Evolutionary conservation across 2,329 filamentous ascomycete genomes (phyloP).

Genomic region (Meredithiella fracta): DNA sequence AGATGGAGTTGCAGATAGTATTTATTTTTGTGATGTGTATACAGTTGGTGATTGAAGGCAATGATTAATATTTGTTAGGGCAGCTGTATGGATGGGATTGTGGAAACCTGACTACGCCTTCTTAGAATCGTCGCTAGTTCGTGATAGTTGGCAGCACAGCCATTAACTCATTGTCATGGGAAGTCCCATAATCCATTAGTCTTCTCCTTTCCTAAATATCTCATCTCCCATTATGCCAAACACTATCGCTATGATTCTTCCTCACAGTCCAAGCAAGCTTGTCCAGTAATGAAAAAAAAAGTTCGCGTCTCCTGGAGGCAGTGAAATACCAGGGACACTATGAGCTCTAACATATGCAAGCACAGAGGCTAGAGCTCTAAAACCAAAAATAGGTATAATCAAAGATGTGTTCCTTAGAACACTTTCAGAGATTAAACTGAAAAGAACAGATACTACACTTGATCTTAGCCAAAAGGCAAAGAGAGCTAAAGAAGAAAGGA

Average conservation of each 20-base stretch:
- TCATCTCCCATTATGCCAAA: too few species aligned
- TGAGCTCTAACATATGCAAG: conserved; percentile 14
- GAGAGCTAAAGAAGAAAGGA: conserved; percentile 16
- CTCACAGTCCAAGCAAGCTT: conserved; percentile 23
- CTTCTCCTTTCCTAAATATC: too few species aligned
- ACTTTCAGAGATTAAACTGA: conserved; percentile 94
- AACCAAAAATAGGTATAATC: conserved; percentile 63
- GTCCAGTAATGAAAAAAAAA: conserved; percentile 25
- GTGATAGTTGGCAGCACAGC: too few species aligned
- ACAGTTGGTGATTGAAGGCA: too few species aligned
- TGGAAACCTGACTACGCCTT: too few species aligned
- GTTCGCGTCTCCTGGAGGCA: conserved; percentile 29
- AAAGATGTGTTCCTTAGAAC: conserved; percentile 53
- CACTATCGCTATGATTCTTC: not conserved
- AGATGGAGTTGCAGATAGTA: too few species aligned
- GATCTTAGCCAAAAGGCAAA: conserved; percentile 57
- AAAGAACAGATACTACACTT: conserved; percentile 97
- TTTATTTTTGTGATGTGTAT: too few species aligned
- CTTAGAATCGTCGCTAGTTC: too few species aligned
- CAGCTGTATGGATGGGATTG: too few species aligned
- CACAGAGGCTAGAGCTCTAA: conserved; percentile 15
- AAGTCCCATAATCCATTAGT: not conserved
- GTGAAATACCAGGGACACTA: conserved; percentile 27
- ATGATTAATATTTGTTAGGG: too few species aligned
- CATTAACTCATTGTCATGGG: not conserved